A percentile compares a stretch with the other conserved stretches of the same genome.
These are phyloP conservation scores for Lecanicillium sp. DNA, from an alignment of 2,329 filamentous ascomycete species.

Conservation along the genomic window DNA sequence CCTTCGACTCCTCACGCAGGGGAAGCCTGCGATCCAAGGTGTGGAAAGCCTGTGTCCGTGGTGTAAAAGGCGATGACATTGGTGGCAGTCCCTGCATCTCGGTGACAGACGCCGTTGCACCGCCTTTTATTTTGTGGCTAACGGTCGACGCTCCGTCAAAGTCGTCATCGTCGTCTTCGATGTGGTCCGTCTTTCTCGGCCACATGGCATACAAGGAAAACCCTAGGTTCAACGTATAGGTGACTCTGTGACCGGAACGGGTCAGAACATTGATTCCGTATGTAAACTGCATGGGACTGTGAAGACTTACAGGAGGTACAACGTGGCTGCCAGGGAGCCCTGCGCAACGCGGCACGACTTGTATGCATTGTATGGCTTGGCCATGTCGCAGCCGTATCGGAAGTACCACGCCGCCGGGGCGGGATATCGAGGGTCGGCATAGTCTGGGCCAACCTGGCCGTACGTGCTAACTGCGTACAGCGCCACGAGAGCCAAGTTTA, in stretches of 20 bases:
- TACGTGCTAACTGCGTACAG: conserved; percentile 61
- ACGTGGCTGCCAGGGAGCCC: conserved; percentile 54
- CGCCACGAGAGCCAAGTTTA: conserved; percentile 49
- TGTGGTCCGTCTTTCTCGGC: conserved; percentile 47
- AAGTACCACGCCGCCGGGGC: conserved; percentile 69
- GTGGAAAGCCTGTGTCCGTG: conserved; percentile 61
- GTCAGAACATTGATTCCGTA: no score
- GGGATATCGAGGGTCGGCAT: conserved; percentile 55
- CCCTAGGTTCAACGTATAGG: conserved; percentile 52
- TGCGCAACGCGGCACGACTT: conserved; percentile 62
- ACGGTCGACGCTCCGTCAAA: conserved; percentile 23
- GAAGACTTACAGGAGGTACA: conserved; percentile 58
- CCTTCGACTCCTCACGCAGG: conserved; percentile 19
- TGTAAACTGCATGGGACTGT: conserved; percentile 1
- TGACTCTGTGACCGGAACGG: conserved; percentile 40
- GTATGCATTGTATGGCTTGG: conserved; percentile 43
- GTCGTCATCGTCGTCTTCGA: conserved; percentile 32
- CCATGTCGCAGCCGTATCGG: conserved; percentile 58
- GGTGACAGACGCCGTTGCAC: conserved; percentile 27
- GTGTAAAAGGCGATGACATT: conserved; percentile 47
- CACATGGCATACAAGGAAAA: conserved; percentile 52
- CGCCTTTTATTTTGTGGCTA: conserved; percentile 26
- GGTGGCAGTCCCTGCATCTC: conserved; percentile 49
- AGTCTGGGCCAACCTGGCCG: conserved; percentile 67
- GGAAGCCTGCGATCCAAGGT: conserved; percentile 52